Conservation (phyloP, 495 filamentous ascomycete species). For the Xylaria bambusicola region DNA sequence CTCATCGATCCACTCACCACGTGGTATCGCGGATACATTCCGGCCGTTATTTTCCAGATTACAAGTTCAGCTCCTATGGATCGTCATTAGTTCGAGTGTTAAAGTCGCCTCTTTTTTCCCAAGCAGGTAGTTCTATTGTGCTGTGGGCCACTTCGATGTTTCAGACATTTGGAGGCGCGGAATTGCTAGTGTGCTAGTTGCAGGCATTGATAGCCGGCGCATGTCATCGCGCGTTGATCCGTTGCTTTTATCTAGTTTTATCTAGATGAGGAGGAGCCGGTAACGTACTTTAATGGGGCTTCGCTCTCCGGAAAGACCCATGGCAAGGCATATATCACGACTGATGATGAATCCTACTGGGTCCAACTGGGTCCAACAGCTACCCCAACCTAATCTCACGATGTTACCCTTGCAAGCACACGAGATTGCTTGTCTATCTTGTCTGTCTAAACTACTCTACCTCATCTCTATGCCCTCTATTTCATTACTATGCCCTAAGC, state of each 20-base stretch:
- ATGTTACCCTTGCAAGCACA: not conserved
- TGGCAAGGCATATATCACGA: not conserved
- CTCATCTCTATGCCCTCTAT: no score
- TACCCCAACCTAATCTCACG: not conserved
- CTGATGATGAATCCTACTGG: no score
- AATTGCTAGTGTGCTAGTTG: not conserved
- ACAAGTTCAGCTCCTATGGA: not conserved
- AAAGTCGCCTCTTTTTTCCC: not conserved
- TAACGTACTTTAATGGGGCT: not conserved
- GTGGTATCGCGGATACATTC: not conserved
- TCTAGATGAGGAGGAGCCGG: no score
- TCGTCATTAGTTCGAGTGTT: not conserved
- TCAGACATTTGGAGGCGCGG: not conserved
- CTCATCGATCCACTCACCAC: not conserved
- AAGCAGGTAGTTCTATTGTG: not conserved
- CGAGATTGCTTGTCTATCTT: not conserved
- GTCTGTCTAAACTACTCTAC: no score
- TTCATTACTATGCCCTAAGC: no score
- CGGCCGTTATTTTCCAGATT: not conserved
- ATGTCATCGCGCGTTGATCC: not conserved
- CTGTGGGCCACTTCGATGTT: not conserved
- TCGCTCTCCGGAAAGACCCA: conserved; percentile 5
- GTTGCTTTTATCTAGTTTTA: no score
- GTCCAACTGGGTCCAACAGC: not conserved
- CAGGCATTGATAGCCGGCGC: not conserved